Evolutionary conservation across 129 eudicot species (phyloP), one percentile per base, ranked within the genome.

Genomic region (Heracleum sosnowskyi): DNA sequence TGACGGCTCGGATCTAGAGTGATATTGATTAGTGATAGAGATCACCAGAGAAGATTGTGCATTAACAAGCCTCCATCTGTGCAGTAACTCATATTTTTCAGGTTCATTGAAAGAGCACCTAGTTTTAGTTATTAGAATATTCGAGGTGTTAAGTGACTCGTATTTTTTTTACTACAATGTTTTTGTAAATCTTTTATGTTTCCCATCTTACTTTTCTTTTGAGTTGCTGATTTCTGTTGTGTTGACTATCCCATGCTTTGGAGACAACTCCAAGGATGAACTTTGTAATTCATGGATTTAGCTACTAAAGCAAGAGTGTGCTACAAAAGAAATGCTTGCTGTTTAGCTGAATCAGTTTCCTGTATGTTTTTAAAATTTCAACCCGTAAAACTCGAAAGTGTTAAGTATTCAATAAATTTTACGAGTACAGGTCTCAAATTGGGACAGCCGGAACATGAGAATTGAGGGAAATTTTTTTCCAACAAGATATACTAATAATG

Each of bases 51-150:
- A 66, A 66, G 72, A 66, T 66, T 66, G 72, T 31, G 36, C 37
- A 66, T 31, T 66, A 31, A 33, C 72, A 66, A 33, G 5, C 72
- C 17, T 66, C 68, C 68, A 60, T 60, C 72, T 66, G 72, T 66
- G 72, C 72, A 31, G 72, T 31, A 66, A 66, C 72, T 31, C 72
- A 5, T 29, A 66, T 12, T 28, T 66, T 66, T 66, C 72, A 66
- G 35, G 68, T 66, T 66, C 39, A 33, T 66, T 33, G 72, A 31
- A 16, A 13, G 24, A 40, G 72, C 72, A 31, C 72, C 72, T 40
- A 66, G 37, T 66, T 12, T 64, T 64, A 64, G 70, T 29, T 3
- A 29, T 64, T 66, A 66, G 72, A 33, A 66, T 66, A 28, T 66
- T 66, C 10, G 72, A 66, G 72, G 72, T 66, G 72, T 66, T 15